Conservation (phyloP, 257 asterid species). For the Hygrophila difformis region DNA sequence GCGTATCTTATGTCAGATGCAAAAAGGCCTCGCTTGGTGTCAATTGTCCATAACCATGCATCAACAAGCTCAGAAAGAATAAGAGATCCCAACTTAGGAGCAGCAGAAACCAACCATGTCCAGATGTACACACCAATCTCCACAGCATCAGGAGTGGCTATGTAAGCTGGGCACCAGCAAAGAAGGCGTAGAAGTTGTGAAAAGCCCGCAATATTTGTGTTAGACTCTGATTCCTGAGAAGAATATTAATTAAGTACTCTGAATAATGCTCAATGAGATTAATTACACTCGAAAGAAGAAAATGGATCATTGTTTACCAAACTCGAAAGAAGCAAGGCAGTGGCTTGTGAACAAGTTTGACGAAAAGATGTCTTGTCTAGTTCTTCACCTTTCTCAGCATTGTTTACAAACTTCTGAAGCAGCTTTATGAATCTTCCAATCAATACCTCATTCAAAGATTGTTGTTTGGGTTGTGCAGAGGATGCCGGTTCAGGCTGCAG, state of each 20-base stretch:
- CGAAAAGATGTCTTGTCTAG: conserved; percentile 83
- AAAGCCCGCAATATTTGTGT: conserved; percentile 72
- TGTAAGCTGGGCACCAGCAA: conserved; percentile 99
- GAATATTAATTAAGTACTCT: conserved; percentile 15
- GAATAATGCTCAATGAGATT: too few species aligned
- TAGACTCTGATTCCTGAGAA: conserved; percentile 70
- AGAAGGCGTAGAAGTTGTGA: conserved; percentile 96
- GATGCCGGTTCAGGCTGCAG: conserved; percentile 46
- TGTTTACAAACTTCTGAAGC: conserved; percentile 83
- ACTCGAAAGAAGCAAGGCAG: conserved; percentile 91
- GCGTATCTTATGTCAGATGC: conserved; percentile 70
- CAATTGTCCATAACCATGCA: conserved; percentile 99
- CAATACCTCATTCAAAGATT: conserved; percentile 69
- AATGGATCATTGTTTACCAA: conserved; percentile 38
- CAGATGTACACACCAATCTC: conserved; percentile 95
- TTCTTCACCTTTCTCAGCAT: conserved; percentile 82
- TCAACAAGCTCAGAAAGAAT: conserved; percentile 98
- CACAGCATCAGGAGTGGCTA: conserved; percentile 85
- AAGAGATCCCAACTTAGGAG: conserved; percentile 90
- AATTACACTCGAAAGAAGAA: conserved; percentile 10
- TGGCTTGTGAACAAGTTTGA: conserved; percentile 92
- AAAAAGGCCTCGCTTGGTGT: conserved; percentile 94
- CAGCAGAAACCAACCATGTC: conserved; percentile 99
- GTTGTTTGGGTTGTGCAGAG: conserved; percentile 39
- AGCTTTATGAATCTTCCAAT: conserved; percentile 63